Base-by-base conservation (phyloP, 2,329 filamentous ascomycete species). In the Penicillium brasilianum region DNA sequence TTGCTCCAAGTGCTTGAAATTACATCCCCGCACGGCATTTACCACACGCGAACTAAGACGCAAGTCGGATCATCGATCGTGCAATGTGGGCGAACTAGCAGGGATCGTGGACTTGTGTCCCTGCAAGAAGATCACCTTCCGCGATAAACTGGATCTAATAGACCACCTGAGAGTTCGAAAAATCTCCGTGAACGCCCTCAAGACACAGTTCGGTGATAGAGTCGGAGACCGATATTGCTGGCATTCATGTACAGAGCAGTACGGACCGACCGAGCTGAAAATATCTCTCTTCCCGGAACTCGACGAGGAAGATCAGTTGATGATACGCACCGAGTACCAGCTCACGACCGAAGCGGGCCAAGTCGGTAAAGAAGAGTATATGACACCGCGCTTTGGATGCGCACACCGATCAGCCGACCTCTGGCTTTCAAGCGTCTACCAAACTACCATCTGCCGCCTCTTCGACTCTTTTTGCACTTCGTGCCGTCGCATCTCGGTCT, bases 381-480 rank as follows among this genome's bases (percentile, higher is more conserved):
- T 78, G 65, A 77, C 76, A 9, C 71, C 76, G n/a, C 74, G 76
- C 1, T 77, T 78, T 54, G 76, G 76, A 46, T 78, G 76, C 52
- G 75, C 76, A 20, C 76, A 78, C 61, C 69, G 76, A 55, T 78
- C 76, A 0, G 66, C 77, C 54, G 76, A 78, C 61, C 61, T 78
- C n/a, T 78, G 76, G 76, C 57, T 78, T 16, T 74, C 75, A 7
- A 75, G 75, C 52, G 74, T 77, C 39, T 74, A 76, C 36, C 76
- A 78, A 59, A 74, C 73, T 13, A 72, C 71, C 1, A 68, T 76
- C 59, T 78, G 76, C 49, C 74, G 71, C 25, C 64, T 72, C 9
- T 70, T 74, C 55, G 73, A 77, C 55, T 70, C 66, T 6, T 68
- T 67, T 55, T 78, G 76, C 57, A 59, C 69, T 4, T 74, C 75